Base-by-base conservation (phyloP, 2,329 filamentous ascomycete species). In the Thielaviopsis populi region DNA sequence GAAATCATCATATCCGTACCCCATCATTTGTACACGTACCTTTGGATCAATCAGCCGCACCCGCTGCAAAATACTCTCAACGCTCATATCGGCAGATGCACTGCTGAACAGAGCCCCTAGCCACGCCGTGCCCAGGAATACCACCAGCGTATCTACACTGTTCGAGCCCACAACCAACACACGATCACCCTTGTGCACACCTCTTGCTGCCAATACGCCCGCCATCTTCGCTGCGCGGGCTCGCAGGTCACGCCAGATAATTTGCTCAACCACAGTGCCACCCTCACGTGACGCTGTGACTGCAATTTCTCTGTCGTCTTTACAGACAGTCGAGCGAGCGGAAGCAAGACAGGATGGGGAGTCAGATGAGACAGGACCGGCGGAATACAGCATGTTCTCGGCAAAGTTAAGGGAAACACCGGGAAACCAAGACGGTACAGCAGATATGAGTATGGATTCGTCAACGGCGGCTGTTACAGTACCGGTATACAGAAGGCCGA, bases 11-110 rank as follows among this genome's bases (percentile, higher is more conserved):
- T 37, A 8, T 8, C 7, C 1, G 7, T 6, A 37, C 1, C 10
- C 8, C 33, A 6, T 8, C 6, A 4, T 37, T 37, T 4, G 10
- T 37, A 8, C 22, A 24, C 63, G 6, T 24, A 65, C 63, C 50
- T 83, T 85, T 3, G 90, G 89, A 68, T 85, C 79, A 66, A 94
- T 84, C 75, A 94, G 89, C 59, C 84, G 74, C 30, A 88, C 77
- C 41, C 89, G 78, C 73, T 94, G 88, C 68, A 95, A 69, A 19
- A 95, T 81, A 0, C 89, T 89, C 67, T 85, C 84, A 15, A 86
- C 84, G 0, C 89, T 89, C 85, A 94, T 94, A 73, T 95, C 89
- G 0, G 89, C 92, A 7, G 85, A 88, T 62, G 82, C 86, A 59
- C 83, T 87, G 68, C 83, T 88, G 71, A 94, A 94, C 0, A 95